Evolutionary conservation across 2,329 filamentous ascomycete genomes (phyloP).

Genomic region (Scopulariopsis brevicaulis): DNA sequence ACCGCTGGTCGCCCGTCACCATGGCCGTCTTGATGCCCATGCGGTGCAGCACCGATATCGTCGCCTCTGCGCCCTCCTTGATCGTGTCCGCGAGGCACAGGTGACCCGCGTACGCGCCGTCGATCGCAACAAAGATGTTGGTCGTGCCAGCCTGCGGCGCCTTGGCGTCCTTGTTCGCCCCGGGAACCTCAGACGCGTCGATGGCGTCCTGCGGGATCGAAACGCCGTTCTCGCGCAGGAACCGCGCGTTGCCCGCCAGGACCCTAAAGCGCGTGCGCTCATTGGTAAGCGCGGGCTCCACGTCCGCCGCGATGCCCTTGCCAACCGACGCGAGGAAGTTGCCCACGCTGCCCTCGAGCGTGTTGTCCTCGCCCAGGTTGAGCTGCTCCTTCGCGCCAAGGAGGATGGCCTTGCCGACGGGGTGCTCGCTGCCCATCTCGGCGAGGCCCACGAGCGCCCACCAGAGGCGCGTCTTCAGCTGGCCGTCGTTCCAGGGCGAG

Average conservation of each 20-base stretch:
- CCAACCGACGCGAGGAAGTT: slow-evolving; percentile 79
- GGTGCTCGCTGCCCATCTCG: slow-evolving; percentile 92
- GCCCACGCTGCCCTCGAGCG: slow-evolving; percentile 72
- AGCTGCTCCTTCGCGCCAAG: slow-evolving; percentile 65
- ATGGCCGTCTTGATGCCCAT: slow-evolving; percentile 85
- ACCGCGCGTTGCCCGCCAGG: slow-evolving; percentile 73
- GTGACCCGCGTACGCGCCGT: slow-evolving; percentile 68
- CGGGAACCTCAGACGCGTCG: slow-evolving; percentile 41
- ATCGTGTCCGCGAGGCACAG: slow-evolving; percentile 82
- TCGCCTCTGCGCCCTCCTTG: slow-evolving; percentile 74
- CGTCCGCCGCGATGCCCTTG: slow-evolving; percentile 69
- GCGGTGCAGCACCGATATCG: slow-evolving; percentile 68
- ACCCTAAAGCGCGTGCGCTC: slow-evolving; percentile 64
- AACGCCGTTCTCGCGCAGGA: slow-evolving; percentile 61
- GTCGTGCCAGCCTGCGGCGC: slow-evolving; percentile 59
- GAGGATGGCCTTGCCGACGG: slow-evolving; percentile 83
- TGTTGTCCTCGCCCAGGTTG: slow-evolving; percentile 57
- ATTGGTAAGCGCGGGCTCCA: slow-evolving; percentile 58
- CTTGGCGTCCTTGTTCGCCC: slow-evolving; percentile 35
- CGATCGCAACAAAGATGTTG: slow-evolving; percentile 83
- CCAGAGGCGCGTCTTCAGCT: slow-evolving; percentile 67
- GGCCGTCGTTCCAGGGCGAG: slow-evolving; percentile 56
- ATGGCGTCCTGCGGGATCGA: slow-evolving; percentile 52
- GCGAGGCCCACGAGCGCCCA: slow-evolving; percentile 95
- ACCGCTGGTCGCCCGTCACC: slow-evolving; percentile 83